Base-by-base conservation (phyloP, 2,329 filamentous ascomycete species). In the Penicillium sp. region DNA sequence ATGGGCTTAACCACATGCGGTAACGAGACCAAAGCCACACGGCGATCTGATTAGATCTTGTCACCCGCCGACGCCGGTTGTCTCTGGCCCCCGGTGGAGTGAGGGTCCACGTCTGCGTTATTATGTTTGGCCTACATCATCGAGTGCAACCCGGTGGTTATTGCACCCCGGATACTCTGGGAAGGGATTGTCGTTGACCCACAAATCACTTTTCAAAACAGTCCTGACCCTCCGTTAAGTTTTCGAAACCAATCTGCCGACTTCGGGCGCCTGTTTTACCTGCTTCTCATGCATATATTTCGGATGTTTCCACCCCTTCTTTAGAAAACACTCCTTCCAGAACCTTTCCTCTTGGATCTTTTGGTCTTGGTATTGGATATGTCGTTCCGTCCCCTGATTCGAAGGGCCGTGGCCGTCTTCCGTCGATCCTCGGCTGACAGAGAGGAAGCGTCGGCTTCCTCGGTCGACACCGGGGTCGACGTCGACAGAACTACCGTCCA, bases 31-130 rank as follows among this genome's bases (percentile, higher is more conserved):
- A 27, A 24, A 43, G 36, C 36, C 43, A 52, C 43, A 31, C 21
- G 49, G 27, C 27, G 49, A 52, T 52, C 49, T 52, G 49, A 52
- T 52, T 52, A 52, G 49, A 52, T 47, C 49, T 52, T 43, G 24
- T 34, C 36, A 27, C 38, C 38, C 10, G 43, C 36, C 27, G 43
- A 47, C n/a, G 24, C 43, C 34, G 43, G 43, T 24, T 32, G 32
- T 52, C n/a, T 2, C 22, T 42, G 49, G 11, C 43, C 27, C 21
- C 43, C 11, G 6, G 49, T 52, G 49, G 49, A 36, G 43, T 21
- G 10, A 47, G 18, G 49, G 43, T n/a, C 49, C 43, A 52, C 49
- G 21, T 3, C 5, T 31, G 27, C 14, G 7, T 24, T 14, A 42
- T 42, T 43, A 52, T 51, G 48, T 44, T 51, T 51, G 48, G 48